Evolutionary conservation across 345 rosid genomes (phyloP), one percentile per base, ranked within the genome.

Genomic region (Corchorus olitorius): DNA sequence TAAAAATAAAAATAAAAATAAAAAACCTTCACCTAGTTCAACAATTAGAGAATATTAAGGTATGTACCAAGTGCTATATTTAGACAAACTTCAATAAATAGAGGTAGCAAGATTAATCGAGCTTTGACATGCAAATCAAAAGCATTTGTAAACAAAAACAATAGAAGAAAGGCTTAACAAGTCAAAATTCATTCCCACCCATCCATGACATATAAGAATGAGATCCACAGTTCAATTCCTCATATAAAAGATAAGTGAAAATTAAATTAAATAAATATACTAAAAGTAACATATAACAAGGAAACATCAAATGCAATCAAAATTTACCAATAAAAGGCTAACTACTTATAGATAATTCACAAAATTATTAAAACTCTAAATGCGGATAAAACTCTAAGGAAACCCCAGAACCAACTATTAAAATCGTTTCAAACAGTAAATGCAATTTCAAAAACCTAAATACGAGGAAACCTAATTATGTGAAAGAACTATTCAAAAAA

Each of bases 381-480:
- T 56, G 16, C 20, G 43, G 15, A 70, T 33, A 11, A 9, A 48
- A 12, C 34, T 60, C 46, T 22, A 50, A 50, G 50, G 61, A 35
- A 70, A 17, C 59, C 45, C 39, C 9, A 34, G 10, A 17, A 70
- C 5, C 45, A 69, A 14, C 16, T 1, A 53, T 5, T 5, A 37
- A 34, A 35, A 70, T 10, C n/a, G 10, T 16, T 27, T 46, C 70
- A 60, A 61, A 53, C 52, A 59, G 61, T 4, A 54, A 43, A 74
- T 48, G 22, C 19, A 45, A 54, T 33, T 46, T 45, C 7, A 10
- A 59, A 73, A 72, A 56, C 4, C 34, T 65, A 62, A 20, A 34
- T 15, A 64, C 4, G 66, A 50, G 54, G 54, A 74, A 78, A 77
- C 69, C 53, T 45, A 54, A 65, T 33, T 79, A 78, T 2, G 66